Conservation (phyloP, 306 rosid species). For the Senna siamea region DNA sequence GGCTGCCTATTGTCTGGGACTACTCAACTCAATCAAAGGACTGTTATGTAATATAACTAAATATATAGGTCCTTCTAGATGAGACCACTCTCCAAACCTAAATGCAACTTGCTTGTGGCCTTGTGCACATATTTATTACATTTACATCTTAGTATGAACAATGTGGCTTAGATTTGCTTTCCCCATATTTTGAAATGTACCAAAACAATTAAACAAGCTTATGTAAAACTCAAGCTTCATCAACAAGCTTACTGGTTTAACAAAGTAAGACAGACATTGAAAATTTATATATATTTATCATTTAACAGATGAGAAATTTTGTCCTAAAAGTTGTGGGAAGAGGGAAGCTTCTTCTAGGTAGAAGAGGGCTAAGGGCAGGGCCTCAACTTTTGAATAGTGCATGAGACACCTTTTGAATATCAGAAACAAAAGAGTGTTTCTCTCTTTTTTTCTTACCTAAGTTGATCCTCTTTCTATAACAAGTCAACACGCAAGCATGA, state of each 20-base stretch:
- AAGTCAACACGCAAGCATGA: constrained; percentile 57
- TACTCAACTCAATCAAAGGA: constrained; percentile 9
- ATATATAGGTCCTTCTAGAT: neutral
- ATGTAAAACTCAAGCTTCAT: too few relatives aligned
- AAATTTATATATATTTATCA: neutral
- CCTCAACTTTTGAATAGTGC: constrained; percentile 59
- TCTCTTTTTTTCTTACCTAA: constrained; percentile 44
- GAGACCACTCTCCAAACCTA: neutral
- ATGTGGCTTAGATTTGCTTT: too few relatives aligned
- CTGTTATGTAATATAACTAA: neutral
- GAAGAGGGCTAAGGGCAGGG: constrained; percentile 42
- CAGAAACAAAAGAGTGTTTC: constrained; percentile 2
- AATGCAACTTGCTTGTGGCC: too few relatives aligned
- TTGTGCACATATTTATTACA: too few relatives aligned
- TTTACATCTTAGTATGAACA: too few relatives aligned
- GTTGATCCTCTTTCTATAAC: constrained; percentile 32
- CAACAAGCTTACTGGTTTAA: neutral
- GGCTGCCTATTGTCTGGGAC: constrained; percentile 20
- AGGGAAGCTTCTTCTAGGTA: constrained; percentile 37
- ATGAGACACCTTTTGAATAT: constrained; percentile 42
- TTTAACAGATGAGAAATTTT: constrained; percentile 13
- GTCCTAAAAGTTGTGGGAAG: constrained; percentile 17
- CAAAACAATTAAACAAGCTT: too few relatives aligned
- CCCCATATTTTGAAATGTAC: too few relatives aligned
- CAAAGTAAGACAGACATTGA: neutral